Evolutionary conservation across 208 protist genomes (phyloP).

Genomic region (Trypanosoma boissoni): DNA sequence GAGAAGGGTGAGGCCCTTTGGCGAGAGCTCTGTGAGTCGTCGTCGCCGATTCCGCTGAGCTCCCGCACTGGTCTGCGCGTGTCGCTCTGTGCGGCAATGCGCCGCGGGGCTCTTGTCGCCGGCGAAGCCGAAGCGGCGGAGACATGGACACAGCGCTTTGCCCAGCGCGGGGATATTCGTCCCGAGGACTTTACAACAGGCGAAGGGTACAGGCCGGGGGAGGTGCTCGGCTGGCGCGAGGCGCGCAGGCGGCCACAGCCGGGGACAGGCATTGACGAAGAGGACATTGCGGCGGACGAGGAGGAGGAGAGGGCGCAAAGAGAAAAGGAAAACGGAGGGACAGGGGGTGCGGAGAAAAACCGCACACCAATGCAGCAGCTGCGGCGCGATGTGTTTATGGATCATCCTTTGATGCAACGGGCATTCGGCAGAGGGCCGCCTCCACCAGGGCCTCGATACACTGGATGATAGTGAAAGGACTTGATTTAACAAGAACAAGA

Average conservation of each 20-base stretch:
- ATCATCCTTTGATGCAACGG: slow-evolving; percentile 67
- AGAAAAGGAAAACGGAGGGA: slow-evolving; percentile 11
- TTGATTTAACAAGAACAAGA: neutral
- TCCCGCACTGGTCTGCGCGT: slow-evolving; percentile 64
- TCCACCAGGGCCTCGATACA: slow-evolving; percentile 70
- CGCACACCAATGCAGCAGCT: slow-evolving; percentile 47
- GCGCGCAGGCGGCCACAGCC: slow-evolving; percentile 28
- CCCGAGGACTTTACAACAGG: slow-evolving; percentile 59
- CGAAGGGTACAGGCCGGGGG: slow-evolving; percentile 5
- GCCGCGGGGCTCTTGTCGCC: slow-evolving; percentile 68
- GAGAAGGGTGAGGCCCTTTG: slow-evolving; percentile 65
- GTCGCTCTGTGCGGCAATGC: slow-evolving; percentile 62
- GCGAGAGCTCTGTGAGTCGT: slow-evolving; percentile 45
- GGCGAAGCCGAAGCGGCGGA: slow-evolving; percentile 42
- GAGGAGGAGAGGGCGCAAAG: slow-evolving; percentile 1
- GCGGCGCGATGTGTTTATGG: slow-evolving; percentile 54
- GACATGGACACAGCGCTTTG: slow-evolving; percentile 72
- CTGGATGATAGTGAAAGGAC: slow-evolving; percentile 34
- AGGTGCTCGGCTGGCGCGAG: slow-evolving; percentile 16
- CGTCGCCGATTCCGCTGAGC: slow-evolving; percentile 40
- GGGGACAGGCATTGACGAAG: slow-evolving; percentile 62
- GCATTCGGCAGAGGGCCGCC: slow-evolving; percentile 36
- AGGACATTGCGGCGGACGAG: slow-evolving; percentile 37
- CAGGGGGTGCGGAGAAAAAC: neutral
- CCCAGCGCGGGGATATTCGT: slow-evolving; percentile 38